Base-by-base conservation (phyloP, 2,329 filamentous ascomycete genomes). In the Epichloe gansuensis region DNA sequence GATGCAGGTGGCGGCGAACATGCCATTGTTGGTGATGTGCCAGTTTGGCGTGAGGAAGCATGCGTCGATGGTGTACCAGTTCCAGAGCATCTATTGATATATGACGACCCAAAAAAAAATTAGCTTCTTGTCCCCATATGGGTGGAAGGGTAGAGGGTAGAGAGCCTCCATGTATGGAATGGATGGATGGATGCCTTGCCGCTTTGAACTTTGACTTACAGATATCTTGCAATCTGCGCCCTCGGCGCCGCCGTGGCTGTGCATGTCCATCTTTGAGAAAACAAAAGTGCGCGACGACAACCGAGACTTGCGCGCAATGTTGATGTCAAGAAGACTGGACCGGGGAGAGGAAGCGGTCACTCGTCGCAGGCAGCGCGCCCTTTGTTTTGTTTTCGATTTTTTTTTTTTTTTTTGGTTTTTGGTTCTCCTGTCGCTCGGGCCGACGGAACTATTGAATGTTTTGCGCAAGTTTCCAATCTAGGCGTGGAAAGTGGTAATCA, bases 1-100 rank as follows among this genome's bases (percentile, higher is more conserved):
- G 61, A 93, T 82, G 69, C 88, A 91, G 41, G 82, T 85, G 35
- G 83, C 87, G 37, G 84, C 86, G 66, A 93, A 91, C 76, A 85
- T 85, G 66, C 78, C 82, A 4, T 67, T 67, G 43, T 80, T 84
- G n/a, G 70, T 81, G 64, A 91, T 80, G 62, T 83, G 83, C 88
- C 87, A 93, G 45, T 76, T 75, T 5, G 65, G 61, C 17, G 85
- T 71, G 59, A 91, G 75, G 73, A 91, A 91, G 69, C 82, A 88
- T 21, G 82, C 70, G 63, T 86, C 81, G 61, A 86, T 73, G 2
- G 81, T 84, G 67, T 85, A 75, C 84, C 85, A 88, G 64, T 88
- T 89, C 85, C 85, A 88, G 37, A 87, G 70, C 85, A 88, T 89
- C 83, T 87, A 43, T 3, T 17, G 17, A 21, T 21, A 21, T 21